A percentile compares a stretch with the other conserved stretches of the same genome.
Evolutionary conservation across 768 basidiomycete genomes (phyloP).

Genomic region (Dioszegia crocea): DNA sequence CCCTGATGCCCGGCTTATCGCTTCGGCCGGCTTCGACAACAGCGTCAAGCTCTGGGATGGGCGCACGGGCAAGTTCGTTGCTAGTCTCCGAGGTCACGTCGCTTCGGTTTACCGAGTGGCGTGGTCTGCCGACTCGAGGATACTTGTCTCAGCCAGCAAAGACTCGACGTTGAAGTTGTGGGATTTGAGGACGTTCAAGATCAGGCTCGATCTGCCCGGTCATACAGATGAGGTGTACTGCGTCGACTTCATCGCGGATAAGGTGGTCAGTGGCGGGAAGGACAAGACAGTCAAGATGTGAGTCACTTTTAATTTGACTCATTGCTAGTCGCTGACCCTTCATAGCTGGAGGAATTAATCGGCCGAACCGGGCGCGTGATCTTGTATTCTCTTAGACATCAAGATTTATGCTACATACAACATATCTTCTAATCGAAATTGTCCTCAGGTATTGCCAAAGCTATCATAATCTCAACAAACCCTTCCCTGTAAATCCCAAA

Average conservation of each 20-base stretch:
- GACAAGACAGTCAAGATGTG: slow-evolving; percentile 92
- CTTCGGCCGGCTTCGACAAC: slow-evolving; percentile 85
- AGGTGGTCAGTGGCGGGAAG: slow-evolving; percentile 94
- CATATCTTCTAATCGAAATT: too few species aligned
- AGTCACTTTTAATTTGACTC: too few species aligned
- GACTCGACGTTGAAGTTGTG: slow-evolving; percentile 96
- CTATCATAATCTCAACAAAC: slow-evolving; percentile 24
- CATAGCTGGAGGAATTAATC: slow-evolving; percentile 14
- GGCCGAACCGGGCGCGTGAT: too few species aligned
- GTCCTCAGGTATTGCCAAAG: too few species aligned
- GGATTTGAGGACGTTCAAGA: slow-evolving; percentile 94
- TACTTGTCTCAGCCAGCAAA: slow-evolving; percentile 91
- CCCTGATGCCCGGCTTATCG: slow-evolving; percentile 87
- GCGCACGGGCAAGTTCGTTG: slow-evolving; percentile 66
- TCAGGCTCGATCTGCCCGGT: slow-evolving; percentile 87
- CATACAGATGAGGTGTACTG: slow-evolving; percentile 98
- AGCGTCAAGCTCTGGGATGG: slow-evolving; percentile 89
- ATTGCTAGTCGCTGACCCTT: background rate
- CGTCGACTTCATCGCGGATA: slow-evolving; percentile 98
- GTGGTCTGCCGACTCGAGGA: slow-evolving; percentile 89
- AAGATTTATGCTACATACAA: too few species aligned
- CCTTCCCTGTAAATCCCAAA: slow-evolving; percentile 31
- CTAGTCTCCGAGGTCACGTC: slow-evolving; percentile 85
- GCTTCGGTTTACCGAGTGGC: slow-evolving; percentile 89
- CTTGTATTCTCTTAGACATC: too few species aligned